These are phyloP conservation scores for Nemania diffusa DNA, from an alignment of 2,329 filamentous ascomycete genomes.

Conservation along the genomic window DNA sequence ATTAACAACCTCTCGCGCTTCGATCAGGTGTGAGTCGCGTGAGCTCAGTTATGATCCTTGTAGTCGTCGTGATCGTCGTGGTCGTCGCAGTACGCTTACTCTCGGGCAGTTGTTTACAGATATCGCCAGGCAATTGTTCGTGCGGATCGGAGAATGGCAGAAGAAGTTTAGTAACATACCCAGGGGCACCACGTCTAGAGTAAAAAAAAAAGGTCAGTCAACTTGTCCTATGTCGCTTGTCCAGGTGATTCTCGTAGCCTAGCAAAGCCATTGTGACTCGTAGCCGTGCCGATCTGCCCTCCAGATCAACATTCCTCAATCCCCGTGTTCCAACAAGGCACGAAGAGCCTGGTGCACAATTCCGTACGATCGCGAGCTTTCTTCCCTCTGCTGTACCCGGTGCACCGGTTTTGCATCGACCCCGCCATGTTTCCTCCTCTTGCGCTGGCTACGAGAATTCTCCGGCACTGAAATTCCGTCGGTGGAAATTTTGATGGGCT, in stretches of 20 bases:
- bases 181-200: slow-evolving; percentile 84
- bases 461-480: background rate
- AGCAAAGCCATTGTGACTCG: slow-evolving; percentile 4
- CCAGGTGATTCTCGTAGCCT: background rate
- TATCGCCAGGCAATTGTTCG: background rate
- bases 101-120: slow-evolving; percentile 26
- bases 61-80: background rate
- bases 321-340: no score
- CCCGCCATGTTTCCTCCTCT: slow-evolving; percentile 32
- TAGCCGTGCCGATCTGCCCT: background rate
- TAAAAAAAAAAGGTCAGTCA: slow-evolving; percentile 35
- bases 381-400: slow-evolving; percentile 2
- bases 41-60: background rate
- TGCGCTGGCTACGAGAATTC: background rate
- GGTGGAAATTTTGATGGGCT: slow-evolving; percentile 20
- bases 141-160: background rate
- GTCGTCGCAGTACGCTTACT: background rate
- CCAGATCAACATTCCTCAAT: background rate
- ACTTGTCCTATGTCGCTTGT: background rate
- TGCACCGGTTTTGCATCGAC: slow-evolving; percentile 3
- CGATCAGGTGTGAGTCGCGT: background rate
- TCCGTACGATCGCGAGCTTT: background rate
- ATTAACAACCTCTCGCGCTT: background rate
- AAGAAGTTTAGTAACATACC: slow-evolving; percentile 28
- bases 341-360: background rate